phyloP scores from a whole-genome alignment of 2,329 filamentous ascomycete species.

The Coniochaeta sp. region DNA sequence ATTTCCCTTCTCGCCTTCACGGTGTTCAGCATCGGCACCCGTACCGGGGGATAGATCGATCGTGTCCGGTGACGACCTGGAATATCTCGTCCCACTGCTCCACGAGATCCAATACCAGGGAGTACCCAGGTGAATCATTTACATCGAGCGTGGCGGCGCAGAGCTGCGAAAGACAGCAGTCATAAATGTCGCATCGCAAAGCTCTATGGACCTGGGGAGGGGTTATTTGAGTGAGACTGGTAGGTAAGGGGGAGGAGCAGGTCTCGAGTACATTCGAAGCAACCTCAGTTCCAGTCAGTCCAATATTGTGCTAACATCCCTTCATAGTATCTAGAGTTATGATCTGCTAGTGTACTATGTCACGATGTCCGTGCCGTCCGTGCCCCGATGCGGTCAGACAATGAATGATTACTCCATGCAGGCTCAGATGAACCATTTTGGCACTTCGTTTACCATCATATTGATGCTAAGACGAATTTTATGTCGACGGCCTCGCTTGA shows the following conservation, averaged over 20 bases:
- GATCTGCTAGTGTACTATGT: background rate
- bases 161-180: background rate
- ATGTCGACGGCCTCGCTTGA: too few species aligned
- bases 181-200: too few species aligned
- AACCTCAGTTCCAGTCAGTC: background rate
- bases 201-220: too few species aligned
- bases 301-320: background rate
- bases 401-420: background rate
- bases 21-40: background rate
- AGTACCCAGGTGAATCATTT: background rate
- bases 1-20: background rate
- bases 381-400: background rate
- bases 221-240: too few species aligned
- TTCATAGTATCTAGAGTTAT: background rate
- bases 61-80: too few species aligned
- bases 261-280: background rate
- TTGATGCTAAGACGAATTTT: background rate
- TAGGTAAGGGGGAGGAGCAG: too few species aligned
- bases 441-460: too few species aligned
- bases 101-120: too few species aligned
- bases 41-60: background rate
- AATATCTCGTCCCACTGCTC: too few species aligned
- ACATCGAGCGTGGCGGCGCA: background rate
- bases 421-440: background rate
- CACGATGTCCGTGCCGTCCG: background rate